Base-by-base conservation (phyloP, 1,284 basidiomycete species). In the Crucibulum parvulum region DNA sequence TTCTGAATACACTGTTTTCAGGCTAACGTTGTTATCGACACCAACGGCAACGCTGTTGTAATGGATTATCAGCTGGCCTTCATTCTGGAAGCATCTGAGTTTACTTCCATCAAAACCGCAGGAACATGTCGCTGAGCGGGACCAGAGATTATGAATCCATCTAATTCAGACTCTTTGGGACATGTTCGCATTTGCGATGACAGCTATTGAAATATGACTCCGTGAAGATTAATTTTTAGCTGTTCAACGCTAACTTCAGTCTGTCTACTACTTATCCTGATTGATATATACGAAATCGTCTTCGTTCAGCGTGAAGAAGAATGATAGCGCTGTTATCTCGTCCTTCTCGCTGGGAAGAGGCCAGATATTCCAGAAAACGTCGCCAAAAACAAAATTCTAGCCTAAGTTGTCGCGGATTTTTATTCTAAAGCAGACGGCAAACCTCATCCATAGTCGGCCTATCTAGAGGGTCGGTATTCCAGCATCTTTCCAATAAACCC, bases 101-200 rank as follows among this genome's bases (percentile, higher is more conserved):
- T 70, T 34, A 71, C 70, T 7, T 64, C 66, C 0, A 58, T 62
- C 8, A 66, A 67, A 36, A 68, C 65, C 2, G 66, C 66, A 1
- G 69, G 69, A 0, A 57, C 60, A 6, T 60, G 62, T 18, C 52
- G 72, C 15, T 73, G 70, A 69, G 68, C 61, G 2, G 70, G 70
- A 7, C 72, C 72, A 0, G 72, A 74, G 52, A 48, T 73, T 2
- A 68, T 71, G 56, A 61, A 62, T n/a, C 59, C 61, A 16, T 51
- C 67, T 13, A 45, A 58, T 11, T 53, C 59, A n/a, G 43, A 60
- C 5, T 54, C 62, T 16, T 36, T 24, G 1, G 24, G 71, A 73
- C 51, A 51, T 72, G 4, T 73, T 66, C 50, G 62, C 69, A 2
- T 68, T 68, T 37, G 68, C 57, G 6, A 73, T 73, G 69, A 66